These are phyloP conservation scores for Cymbidium sinense DNA, from an alignment of 106 monocot genomes.

Conservation along the genomic window DNA sequence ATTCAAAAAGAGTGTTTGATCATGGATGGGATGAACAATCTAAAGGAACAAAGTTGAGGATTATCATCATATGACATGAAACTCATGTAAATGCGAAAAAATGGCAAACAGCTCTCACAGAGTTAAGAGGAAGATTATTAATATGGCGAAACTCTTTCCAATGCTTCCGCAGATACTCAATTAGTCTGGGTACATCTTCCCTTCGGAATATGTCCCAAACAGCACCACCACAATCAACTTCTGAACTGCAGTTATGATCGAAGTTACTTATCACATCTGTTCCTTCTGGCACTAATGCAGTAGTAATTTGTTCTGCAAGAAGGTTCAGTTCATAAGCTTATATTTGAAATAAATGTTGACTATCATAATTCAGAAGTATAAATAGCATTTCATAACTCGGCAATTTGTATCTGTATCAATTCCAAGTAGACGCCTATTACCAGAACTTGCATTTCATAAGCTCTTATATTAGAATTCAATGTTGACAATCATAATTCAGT, in stretches of 20 bases:
- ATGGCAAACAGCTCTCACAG: constrained; percentile 16
- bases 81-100: not conserved
- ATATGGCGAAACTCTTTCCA: constrained; percentile 39
- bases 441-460: not conserved
- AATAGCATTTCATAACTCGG: not conserved
- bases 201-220: constrained; percentile 57
- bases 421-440: not conserved
- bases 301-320: not conserved
- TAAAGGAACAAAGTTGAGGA: constrained; percentile 5
- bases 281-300: not conserved
- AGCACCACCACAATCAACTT: constrained; percentile 27
- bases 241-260: not conserved
- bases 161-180: constrained; percentile 31
- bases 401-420: not conserved
- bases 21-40: constrained; percentile 52
- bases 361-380: not conserved
- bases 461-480: not conserved
- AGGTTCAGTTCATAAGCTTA: not conserved
- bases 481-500: not conserved
- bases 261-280: not conserved
- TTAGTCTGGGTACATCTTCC: constrained; percentile 32
- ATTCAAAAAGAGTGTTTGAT: constrained; percentile 41
- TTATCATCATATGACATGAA: constrained; percentile 1
- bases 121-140: constrained; percentile 25
- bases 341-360: constrained; percentile 1